phyloP scores from a whole-genome alignment of 2,329 filamentous ascomycete genomes.

The Verticillium nubilum region DNA sequence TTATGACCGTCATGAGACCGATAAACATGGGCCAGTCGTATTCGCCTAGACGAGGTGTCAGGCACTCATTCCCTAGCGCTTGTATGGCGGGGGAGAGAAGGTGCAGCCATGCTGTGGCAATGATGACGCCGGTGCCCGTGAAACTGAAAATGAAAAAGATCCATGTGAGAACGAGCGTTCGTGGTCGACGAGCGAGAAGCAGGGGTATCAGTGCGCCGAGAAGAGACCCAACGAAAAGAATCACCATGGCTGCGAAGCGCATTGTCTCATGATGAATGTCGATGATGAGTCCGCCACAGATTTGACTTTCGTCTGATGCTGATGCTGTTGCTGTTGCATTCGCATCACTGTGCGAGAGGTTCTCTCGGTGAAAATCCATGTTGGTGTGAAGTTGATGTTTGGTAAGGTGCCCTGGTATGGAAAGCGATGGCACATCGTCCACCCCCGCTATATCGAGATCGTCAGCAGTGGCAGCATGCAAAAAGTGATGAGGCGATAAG shows the following conservation, averaged over 20 bases:
- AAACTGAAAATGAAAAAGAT: background rate
- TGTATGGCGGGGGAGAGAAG: background rate
- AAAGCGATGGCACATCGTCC: background rate
- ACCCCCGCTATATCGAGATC: background rate
- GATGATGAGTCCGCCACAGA: background rate
- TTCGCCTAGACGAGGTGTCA: background rate
- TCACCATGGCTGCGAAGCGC: background rate
- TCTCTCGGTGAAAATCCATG: background rate
- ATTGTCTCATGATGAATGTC: background rate
- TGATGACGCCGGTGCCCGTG: background rate
- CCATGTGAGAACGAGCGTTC: background rate
- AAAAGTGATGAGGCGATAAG: background rate
- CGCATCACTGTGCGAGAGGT: background rate
- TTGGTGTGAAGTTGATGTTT: background rate
- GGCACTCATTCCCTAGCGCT: background rate
- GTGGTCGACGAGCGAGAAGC: background rate
- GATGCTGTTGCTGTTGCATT: background rate
- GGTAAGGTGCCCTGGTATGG: background rate
- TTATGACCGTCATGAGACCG: background rate
- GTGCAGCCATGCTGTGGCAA: background rate
- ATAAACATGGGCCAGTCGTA: conserved; percentile 1
- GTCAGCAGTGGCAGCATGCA: background rate
- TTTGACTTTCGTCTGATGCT: background rate
- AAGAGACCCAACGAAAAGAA: background rate
- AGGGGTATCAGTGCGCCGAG: background rate